Base-by-base conservation (phyloP, 768 basidiomycete genomes). In the Neoboletus brunneissimus region DNA sequence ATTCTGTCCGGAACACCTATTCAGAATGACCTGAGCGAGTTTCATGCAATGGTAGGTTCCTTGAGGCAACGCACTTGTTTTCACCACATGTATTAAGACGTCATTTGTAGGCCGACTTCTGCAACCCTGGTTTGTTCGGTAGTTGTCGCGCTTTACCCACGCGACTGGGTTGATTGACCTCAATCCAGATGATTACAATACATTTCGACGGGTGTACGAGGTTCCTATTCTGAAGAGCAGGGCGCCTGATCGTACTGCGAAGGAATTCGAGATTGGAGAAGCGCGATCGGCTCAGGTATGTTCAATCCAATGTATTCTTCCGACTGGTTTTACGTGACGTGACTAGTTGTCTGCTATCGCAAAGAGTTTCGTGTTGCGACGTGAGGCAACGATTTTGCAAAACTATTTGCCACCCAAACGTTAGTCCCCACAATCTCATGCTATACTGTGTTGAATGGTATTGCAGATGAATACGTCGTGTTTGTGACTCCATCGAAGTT, bases 1-100 rank as follows among this genome's bases (percentile, higher is more conserved):
- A 95, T 99, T 37, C 77, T 99, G 4, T 94, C 94, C 0, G 97
- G 97, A 32, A 99, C 97, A 1, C 97, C 97, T 0, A 91, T 99
- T 41, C 97, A 98, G 70, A 99, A 99, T 72, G 93, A 98, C 69
- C 74, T 99, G 29, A 78, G 88, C 59, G 97, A 99, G 71, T 96
- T 96, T 67, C 96, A 97, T 72, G 83, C 94, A 5, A 98, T 98
- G 96, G 94, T 94, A 60, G 60, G 81, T 64, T 37, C 20, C 16
- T 51, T n/a, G 9, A 9, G 7, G 4, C 0, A 41, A 23, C 20
- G 43, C 9, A 38, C 50, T 34, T 34, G 40, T 18, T 48, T 37
- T 48, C 42, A 42, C 9, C 1, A 11, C 20, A 27, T n/a, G 34
- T 4, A 45, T 53, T 37, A 54, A 40, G 53, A 37, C 29, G 2